phyloP scores from a whole-genome alignment of 352 stramenopile genomes.

The Phytophthora chlamydospora region DNA sequence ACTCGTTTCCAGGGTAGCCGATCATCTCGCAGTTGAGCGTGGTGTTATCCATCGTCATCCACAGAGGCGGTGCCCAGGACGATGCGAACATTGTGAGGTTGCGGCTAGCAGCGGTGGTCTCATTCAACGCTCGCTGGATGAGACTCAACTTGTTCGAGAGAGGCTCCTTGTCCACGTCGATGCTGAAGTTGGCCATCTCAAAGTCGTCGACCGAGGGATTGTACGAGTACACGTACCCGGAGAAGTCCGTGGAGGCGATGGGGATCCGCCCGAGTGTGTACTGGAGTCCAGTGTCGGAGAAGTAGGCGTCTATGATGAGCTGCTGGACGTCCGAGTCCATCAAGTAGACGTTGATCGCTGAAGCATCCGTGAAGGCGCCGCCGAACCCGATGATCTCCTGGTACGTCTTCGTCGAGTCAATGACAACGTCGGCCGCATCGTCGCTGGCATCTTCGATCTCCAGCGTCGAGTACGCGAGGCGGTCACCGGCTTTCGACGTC shows the following conservation, averaged over 20 bases:
- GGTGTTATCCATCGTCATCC: conserved; percentile 71
- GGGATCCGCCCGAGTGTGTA: conserved; percentile 73
- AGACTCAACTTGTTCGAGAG: conserved; percentile 43
- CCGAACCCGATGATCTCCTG: conserved; percentile 80
- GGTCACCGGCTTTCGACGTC: conserved; percentile 54
- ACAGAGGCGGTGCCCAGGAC: conserved; percentile 71
- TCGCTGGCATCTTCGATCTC: conserved; percentile 19
- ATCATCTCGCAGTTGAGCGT: conserved; percentile 46
- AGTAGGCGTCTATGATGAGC: conserved; percentile 67
- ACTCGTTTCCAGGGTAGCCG: conserved; percentile 40
- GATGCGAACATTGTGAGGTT: conserved; percentile 62
- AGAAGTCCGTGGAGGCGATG: conserved; percentile 81
- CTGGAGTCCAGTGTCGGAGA: conserved; percentile 52
- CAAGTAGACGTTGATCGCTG: conserved; percentile 67
- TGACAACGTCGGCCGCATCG: conserved; percentile 27
- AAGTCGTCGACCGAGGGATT: conserved; percentile 39
- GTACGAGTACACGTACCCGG: conserved; percentile 50
- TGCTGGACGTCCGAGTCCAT: conserved; percentile 54
- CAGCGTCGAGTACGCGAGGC: conserved; percentile 42
- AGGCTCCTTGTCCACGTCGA: conserved; percentile 57
- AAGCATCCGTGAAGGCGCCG: conserved; percentile 78
- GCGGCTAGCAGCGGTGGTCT: conserved; percentile 12
- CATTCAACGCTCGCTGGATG: conserved; percentile 40
- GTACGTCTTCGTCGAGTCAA: conserved; percentile 40
- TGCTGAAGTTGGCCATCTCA: conserved; percentile 60